Conservation (phyloP, 257 asterid species). For the Petrea volubilis region DNA sequence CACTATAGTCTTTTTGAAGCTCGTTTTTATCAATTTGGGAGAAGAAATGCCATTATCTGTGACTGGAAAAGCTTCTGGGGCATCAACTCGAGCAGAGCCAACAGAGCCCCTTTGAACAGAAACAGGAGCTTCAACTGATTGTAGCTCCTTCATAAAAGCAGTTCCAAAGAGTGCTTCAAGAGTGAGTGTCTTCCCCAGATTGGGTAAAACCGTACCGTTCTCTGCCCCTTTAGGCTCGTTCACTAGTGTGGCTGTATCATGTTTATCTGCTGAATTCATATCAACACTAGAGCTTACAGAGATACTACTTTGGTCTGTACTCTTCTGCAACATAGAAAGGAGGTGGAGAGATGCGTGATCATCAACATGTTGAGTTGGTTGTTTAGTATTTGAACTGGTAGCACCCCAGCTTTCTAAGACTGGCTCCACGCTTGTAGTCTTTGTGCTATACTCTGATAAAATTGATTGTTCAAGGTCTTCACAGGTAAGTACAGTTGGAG, state of each 20-base stretch:
- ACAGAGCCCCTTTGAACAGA: constrained; percentile 64
- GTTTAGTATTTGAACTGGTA: constrained; percentile 34
- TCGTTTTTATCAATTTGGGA: constrained; percentile 32
- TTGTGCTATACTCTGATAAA: constrained; percentile 60
- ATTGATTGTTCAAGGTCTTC: constrained; percentile 94
- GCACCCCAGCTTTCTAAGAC: constrained; percentile 32
- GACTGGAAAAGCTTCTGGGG: constrained; percentile 38
- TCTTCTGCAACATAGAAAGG: constrained; percentile 78
- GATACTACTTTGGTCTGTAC: constrained; percentile 34
- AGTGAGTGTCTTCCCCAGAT: constrained; percentile 48
- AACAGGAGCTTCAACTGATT: constrained; percentile 83
- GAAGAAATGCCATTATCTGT: constrained; percentile 39
- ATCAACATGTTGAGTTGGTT: constrained; percentile 42
- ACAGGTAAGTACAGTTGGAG: constrained; percentile 68
- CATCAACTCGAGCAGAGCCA: constrained; percentile 44
- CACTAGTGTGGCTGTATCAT: constrained; percentile 22
- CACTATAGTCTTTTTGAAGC: constrained; percentile 30
- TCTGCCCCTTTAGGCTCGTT: constrained; percentile 49
- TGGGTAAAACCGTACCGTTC: constrained; percentile 24
- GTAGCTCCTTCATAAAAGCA: constrained; percentile 87
- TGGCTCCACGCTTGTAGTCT: constrained; percentile 39
- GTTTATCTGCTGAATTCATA: constrained; percentile 34
- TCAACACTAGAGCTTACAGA: constrained; percentile 20
- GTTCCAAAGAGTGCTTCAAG: constrained; percentile 87
- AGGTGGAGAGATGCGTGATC: constrained; percentile 70